These are phyloP conservation scores for Botrytis deweyae DNA, from an alignment of 2,329 filamentous ascomycete species.

Conservation along the genomic window DNA sequence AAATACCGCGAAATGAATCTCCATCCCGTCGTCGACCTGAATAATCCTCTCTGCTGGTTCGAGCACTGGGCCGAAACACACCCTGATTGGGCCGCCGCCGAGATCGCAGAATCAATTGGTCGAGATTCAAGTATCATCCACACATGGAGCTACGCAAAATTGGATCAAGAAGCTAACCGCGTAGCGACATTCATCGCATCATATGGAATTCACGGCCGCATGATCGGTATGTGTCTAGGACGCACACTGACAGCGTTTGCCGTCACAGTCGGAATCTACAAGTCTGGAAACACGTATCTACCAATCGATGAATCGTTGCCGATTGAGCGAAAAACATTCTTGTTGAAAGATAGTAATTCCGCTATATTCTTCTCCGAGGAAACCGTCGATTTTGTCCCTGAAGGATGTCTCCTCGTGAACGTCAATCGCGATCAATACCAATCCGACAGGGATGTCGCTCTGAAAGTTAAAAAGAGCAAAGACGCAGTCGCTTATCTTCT, in stretches of 20 bases:
- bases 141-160: slow-evolving; percentile 1
- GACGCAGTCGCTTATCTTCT: slow-evolving; percentile 61
- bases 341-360: background rate
- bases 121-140: background rate
- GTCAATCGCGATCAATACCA: background rate
- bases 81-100: slow-evolving; percentile 7
- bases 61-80: slow-evolving; percentile 9
- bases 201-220: slow-evolving; percentile 6
- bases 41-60: slow-evolving; percentile 17
- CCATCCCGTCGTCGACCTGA: background rate
- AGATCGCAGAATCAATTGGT: slow-evolving; percentile 8
- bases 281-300: slow-evolving; percentile 17
- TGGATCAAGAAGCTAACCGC: background rate
- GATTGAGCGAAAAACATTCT: slow-evolving; percentile 4
- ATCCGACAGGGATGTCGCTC: background rate
- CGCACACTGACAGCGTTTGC: background rate
- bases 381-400: background rate
- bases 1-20: background rate
- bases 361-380: slow-evolving; percentile 7
- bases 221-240: slow-evolving; percentile 14
- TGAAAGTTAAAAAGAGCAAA: background rate
- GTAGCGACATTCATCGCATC: background rate
- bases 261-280: slow-evolving; percentile 12
- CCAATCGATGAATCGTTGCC: slow-evolving; percentile 10
- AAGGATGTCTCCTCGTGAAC: background rate